Evolutionary conservation across 2,329 filamentous ascomycete species (phyloP), one percentile per base, ranked within the genome.

Genomic region (Colletotrichum sp.): DNA sequence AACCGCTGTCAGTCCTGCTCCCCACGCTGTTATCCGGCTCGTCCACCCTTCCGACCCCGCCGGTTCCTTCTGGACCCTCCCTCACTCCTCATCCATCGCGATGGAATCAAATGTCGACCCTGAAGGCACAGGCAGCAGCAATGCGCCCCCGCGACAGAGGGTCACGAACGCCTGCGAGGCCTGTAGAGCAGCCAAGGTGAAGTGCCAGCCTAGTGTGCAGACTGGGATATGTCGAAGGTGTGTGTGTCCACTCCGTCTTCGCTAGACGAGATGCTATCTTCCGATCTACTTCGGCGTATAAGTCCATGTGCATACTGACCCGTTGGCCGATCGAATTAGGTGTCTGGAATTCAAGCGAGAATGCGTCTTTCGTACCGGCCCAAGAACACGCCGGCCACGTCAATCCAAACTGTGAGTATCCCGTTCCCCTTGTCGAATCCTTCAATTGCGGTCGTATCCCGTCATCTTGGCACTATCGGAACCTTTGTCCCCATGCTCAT

Each of bases 341-440:
- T 91, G 89, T 78, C 84, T 87, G 65, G 86, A 87, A 61, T 89
- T 86, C 34, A 90, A 89, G 79, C 83, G 86, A 67, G 89, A 91
- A 81, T 91, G 89, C 73, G 82, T 91, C 70, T 89, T 89, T 75
- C 85, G 88, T 64, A 88, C 86, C 1, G 87, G 85, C 9, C 87
- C 89, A 0, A 85, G 89, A 16, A 89, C 86, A n/a, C 85, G 90
- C 60, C 84, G 89, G 39, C 84, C 86, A 6, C 85, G 86, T 73
- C 84, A 83, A 68, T 84, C 85, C 9, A 85, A 84, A 78, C 79
- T 84, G 88, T 90, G 80, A 81, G 87, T 81, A 43, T 30, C 56
- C 27, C n/a, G 10, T 48, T 70, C n/a, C 25, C 18, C 27, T n/a
- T 48, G 30, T 34, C 36, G 48, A 32, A 64, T 15, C 27, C 30